Percentiles rank a stretch among this genome's conserved stretches.
Conservation (phyloP, 495 filamentous ascomycete species). For the Cercophora samala region DNA sequence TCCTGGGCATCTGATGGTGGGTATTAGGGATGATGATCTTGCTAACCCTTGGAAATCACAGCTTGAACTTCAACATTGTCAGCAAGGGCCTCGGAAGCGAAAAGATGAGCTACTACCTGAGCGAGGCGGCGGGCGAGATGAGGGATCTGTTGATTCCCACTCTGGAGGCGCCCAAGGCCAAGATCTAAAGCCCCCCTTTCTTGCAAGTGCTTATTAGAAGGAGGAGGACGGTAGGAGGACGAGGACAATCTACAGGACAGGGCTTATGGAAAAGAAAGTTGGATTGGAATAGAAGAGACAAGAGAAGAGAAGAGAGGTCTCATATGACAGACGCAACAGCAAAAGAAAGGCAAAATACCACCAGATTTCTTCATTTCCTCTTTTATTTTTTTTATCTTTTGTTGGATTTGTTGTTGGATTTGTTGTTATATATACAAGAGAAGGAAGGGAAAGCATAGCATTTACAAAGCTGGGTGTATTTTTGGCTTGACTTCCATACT, state of each 20-base stretch:
- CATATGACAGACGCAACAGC: background rate
- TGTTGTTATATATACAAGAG: background rate
- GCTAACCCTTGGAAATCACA: slow-evolving; percentile 33
- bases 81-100: slow-evolving; percentile 88
- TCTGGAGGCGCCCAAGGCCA: slow-evolving; percentile 79
- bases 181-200: too few relatives aligned
- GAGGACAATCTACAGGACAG: too few relatives aligned
- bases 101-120: slow-evolving; percentile 91
- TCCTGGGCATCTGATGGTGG: background rate
- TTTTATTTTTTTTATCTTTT: background rate
- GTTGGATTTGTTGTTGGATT: background rate
- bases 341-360: too few relatives aligned
- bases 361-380: too few relatives aligned
- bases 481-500: background rate
- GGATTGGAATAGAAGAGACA: too few relatives aligned
- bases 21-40: too few relatives aligned
- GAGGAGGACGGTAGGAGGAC: too few relatives aligned
- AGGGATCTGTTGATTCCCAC: slow-evolving; percentile 84
- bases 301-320: too few relatives aligned
- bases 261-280: too few relatives aligned
- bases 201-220: too few relatives aligned
- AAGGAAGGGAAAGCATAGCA: background rate
- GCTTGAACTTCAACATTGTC: slow-evolving; percentile 97
- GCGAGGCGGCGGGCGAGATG: slow-evolving; percentile 87
- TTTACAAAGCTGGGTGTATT: background rate